These are phyloP conservation scores for Peronospora farinosa DNA, from an alignment of 352 stramenopile genomes.

Conservation along the genomic window DNA sequence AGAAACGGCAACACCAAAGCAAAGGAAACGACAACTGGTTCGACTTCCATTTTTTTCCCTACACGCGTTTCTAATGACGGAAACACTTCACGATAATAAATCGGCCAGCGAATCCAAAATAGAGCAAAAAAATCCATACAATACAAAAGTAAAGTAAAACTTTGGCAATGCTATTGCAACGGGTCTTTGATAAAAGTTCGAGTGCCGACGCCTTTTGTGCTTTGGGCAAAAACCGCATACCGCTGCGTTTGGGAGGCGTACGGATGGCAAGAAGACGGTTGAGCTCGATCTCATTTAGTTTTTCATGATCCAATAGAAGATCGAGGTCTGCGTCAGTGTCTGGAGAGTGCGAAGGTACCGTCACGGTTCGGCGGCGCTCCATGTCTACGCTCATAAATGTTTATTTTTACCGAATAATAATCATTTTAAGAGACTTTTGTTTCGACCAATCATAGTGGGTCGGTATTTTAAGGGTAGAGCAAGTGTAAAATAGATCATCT, in stretches of 20 bases:
- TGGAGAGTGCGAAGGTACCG: slow-evolving; percentile 14
- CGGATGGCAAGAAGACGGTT: slow-evolving; percentile 14
- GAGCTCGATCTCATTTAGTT: slow-evolving; percentile 19
- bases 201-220: slow-evolving; percentile 19
- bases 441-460: too few species aligned
- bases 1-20: slow-evolving; percentile 39
- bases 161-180: slow-evolving; percentile 11
- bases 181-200: slow-evolving; percentile 16
- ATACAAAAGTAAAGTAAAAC: slow-evolving; percentile 12
- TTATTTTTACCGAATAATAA: too few species aligned
- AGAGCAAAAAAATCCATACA: slow-evolving; percentile 34
- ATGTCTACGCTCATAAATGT: slow-evolving; percentile 12
- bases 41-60: slow-evolving; percentile 38
- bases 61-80: slow-evolving; percentile 24
- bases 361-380: slow-evolving; percentile 18
- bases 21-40: slow-evolving; percentile 36
- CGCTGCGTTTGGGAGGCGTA: slow-evolving; percentile 5
- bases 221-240: slow-evolving; percentile 24
- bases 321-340: slow-evolving; percentile 21
- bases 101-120: slow-evolving; percentile 45
- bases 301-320: slow-evolving; percentile 13
- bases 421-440: background rate
- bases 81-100: slow-evolving; percentile 33
- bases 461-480: too few species aligned
- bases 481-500: too few species aligned